Evolutionary conservation across 2,329 filamentous ascomycete genomes (phyloP).

Genomic region (Tolypocladium pustulatum): DNA sequence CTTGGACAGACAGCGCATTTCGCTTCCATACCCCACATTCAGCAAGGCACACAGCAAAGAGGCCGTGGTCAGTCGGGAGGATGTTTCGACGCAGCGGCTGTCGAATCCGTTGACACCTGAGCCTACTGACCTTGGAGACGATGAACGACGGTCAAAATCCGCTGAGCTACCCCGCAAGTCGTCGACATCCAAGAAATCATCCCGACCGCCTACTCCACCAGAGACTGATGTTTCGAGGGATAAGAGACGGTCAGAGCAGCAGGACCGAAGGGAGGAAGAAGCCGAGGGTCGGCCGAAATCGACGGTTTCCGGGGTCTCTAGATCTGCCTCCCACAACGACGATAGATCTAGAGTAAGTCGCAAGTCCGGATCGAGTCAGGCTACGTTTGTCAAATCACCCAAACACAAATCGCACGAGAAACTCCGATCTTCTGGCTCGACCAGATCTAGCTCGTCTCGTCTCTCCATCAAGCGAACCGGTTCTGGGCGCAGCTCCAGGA

Average conservation of each 20-base stretch:
- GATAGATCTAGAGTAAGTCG: constrained; percentile 41
- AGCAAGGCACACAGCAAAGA: constrained; percentile 92
- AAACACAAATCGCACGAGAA: constrained; percentile 24
- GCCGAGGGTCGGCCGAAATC: constrained; percentile 28
- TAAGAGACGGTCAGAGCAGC: constrained; percentile 24
- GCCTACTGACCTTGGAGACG: constrained; percentile 52
- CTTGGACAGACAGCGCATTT: constrained; percentile 33
- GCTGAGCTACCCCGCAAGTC: constrained; percentile 28
- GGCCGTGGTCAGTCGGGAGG: constrained; percentile 55
- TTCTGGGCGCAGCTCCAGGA: constrained; percentile 21
- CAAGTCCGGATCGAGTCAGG: constrained; percentile 50
- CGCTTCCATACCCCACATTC: constrained; percentile 68
- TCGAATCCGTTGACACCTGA: constrained; percentile 55
- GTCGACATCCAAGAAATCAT: constrained; percentile 27
- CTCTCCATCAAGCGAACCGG: constrained; percentile 25
- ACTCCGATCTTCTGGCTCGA: constrained; percentile 22
- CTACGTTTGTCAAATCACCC: constrained; percentile 37
- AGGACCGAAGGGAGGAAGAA: constrained; percentile 11
- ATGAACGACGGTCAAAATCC: constrained; percentile 33
- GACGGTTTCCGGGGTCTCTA: constrained; percentile 30
- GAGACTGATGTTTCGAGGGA: constrained; percentile 49
- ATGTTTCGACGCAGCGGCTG: constrained; percentile 22
- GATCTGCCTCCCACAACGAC: constrained; percentile 34
- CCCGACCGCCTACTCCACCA: constrained; percentile 50
- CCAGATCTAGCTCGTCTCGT: constrained; percentile 22